Percentiles rank a stretch among this genome's conserved stretches.
Evolutionary conservation across 2,329 filamentous ascomycete species (phyloP).

Genomic region (Fusarium clavum): DNA sequence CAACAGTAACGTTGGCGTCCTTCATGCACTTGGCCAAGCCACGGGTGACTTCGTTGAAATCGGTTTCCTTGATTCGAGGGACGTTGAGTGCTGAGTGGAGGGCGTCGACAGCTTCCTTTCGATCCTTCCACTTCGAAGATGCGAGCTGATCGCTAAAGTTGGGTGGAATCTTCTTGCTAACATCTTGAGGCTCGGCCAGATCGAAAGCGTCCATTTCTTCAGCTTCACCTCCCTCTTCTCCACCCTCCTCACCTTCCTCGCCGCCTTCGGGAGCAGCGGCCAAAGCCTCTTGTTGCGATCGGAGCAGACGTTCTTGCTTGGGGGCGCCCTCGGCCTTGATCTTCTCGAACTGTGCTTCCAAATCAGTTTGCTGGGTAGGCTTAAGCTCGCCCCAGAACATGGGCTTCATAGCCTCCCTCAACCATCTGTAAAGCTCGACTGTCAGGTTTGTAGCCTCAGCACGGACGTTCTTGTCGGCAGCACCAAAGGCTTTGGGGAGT

Average conservation of each 20-base stretch:
- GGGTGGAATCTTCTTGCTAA: slow-evolving; percentile 81
- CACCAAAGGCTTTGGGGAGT: slow-evolving; percentile 90
- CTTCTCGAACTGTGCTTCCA: slow-evolving; percentile 94
- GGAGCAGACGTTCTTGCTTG: slow-evolving; percentile 89
- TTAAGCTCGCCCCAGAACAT: slow-evolving; percentile 98
- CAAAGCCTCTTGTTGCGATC: slow-evolving; percentile 87
- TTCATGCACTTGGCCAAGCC: slow-evolving; percentile 97
- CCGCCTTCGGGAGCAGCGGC: slow-evolving; percentile 73
- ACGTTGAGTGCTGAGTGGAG: slow-evolving; percentile 82
- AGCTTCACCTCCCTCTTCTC: slow-evolving; percentile 62
- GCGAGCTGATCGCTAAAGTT: slow-evolving; percentile 85
- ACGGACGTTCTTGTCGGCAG: slow-evolving; percentile 97
- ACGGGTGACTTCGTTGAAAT: slow-evolving; percentile 85
- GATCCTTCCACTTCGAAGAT: slow-evolving; percentile 98
- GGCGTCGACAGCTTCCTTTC: slow-evolving; percentile 92
- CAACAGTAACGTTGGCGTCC: slow-evolving; percentile 95
- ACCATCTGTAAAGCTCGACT: slow-evolving; percentile 95
- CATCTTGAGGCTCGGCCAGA: slow-evolving; percentile 87
- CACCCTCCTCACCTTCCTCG: slow-evolving; percentile 68
- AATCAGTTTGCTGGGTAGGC: slow-evolving; percentile 91
- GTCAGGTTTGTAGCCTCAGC: slow-evolving; percentile 92
- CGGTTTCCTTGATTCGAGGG: slow-evolving; percentile 89
- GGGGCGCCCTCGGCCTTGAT: slow-evolving; percentile 87
- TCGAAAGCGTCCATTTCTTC: slow-evolving; percentile 83
- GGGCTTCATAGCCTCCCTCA: slow-evolving; percentile 97